Evolutionary conservation across 2,329 filamentous ascomycete genomes (phyloP).

Genomic region (Keithomyces neogunnii): DNA sequence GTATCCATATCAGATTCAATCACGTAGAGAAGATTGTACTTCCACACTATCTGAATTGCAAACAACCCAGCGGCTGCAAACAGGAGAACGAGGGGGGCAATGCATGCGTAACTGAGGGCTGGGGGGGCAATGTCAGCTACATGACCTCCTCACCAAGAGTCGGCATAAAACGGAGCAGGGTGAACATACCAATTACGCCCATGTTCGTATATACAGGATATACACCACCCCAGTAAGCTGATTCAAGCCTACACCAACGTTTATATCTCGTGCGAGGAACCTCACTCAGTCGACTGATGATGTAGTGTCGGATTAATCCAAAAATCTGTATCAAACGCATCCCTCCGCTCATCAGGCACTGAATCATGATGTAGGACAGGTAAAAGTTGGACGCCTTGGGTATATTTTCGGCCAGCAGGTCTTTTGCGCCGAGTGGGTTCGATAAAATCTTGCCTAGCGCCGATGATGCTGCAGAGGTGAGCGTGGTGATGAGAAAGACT

Average conservation of each 20-base stretch:
- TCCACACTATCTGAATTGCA: constrained; percentile 79
- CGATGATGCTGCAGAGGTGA: constrained; percentile 71
- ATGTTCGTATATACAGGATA: constrained; percentile 77
- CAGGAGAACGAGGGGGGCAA: constrained; percentile 74
- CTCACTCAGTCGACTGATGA: constrained; percentile 67
- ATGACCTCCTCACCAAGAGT: no score
- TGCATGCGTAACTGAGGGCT: constrained; percentile 80
- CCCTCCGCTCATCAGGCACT: constrained; percentile 74
- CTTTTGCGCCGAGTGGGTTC: constrained; percentile 52
- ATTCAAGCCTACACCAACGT: constrained; percentile 65
- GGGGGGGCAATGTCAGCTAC: neutral
- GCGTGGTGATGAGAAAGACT: constrained; percentile 79
- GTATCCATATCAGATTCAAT: constrained; percentile 76
- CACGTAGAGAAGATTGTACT: constrained; percentile 86
- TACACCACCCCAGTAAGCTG: constrained; percentile 75
- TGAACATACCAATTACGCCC: constrained; percentile 60
- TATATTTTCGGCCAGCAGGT: constrained; percentile 62
- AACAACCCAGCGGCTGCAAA: constrained; percentile 74
- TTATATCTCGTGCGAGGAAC: constrained; percentile 72
- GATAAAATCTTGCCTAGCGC: constrained; percentile 54
- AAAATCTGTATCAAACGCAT: constrained; percentile 62
- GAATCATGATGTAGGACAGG: constrained; percentile 85
- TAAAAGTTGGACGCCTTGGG: constrained; percentile 90
- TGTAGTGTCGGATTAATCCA: constrained; percentile 48
- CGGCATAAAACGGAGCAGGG: no score